Evolutionary conservation across 306 rosid species (phyloP), one percentile per base, ranked within the genome.

Genomic region (Malus sieversii): DNA sequence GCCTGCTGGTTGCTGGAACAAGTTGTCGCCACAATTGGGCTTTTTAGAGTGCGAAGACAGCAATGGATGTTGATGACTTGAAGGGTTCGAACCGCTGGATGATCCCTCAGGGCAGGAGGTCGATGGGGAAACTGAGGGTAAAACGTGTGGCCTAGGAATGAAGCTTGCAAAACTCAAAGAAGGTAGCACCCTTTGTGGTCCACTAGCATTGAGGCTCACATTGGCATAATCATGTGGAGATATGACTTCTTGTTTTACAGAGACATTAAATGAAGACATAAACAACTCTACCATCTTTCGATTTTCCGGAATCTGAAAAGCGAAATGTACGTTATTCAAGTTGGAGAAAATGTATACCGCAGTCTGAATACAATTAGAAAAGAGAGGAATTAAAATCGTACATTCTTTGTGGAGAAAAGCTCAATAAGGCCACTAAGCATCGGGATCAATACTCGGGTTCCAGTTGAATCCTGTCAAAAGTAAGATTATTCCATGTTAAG

Each of bases 391-490:
- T 1, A 22, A 68, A 73, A 25, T 4, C 86, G 73, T 87, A 93
- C 97, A 71, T 74, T 84, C 73, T 87, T 81, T 70, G 84, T 75
- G 29, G 86, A 51, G 84, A 83, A 93, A 76, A 93, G 89, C 88
- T 93, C 98, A 19, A 91, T 67, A 57, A 93, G 89, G 23, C 97
- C 98, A 51, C 83, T 93, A 66, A 76, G 60, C 69, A 90, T 74
- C 4, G 97, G 97, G 67, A 93, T 81, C 71, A 90, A 80, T 66
- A 86, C 96, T 84, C 80, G 90, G 4, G 96, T 90, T 83, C 94
- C 97, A 14, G 61, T 48, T 57, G 72, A 71, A 59, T 83, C 91
- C 97, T 91, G 86, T 73, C 64, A 80, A 70, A 77, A 75, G 75
- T 33, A 38, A 30, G 63, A 52, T 25, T 52, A 46, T 38, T 66